A percentile compares a stretch with the other conserved stretches of the same genome.
phyloP scores from a whole-genome alignment of 495 filamentous ascomycete genomes.

The Parathielavia hyrcaniae region DNA sequence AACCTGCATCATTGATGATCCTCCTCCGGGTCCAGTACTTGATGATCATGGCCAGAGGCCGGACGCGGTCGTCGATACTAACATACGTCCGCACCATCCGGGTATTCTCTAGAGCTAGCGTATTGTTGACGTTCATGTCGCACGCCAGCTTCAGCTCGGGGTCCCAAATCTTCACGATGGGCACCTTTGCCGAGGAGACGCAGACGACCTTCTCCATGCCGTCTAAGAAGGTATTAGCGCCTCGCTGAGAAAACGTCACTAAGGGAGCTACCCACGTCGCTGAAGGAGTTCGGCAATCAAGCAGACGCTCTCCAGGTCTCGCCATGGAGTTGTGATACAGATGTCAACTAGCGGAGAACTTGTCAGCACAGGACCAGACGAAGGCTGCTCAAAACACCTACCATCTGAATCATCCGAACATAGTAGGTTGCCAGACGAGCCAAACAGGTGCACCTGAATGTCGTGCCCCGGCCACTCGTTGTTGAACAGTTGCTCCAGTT shows the following conservation, averaged over 20 bases:
- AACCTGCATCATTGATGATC: conserved; percentile 92
- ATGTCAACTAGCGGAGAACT: conserved; percentile 73
- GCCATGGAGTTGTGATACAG: conserved; percentile 87
- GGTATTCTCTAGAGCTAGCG: conserved; percentile 88
- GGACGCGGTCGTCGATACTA: conserved; percentile 82
- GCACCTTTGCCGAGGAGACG: conserved; percentile 87
- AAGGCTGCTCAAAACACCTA: conserved; percentile 34
- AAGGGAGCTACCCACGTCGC: conserved; percentile 56
- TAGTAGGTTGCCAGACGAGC: conserved; percentile 90
- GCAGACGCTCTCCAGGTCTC: conserved; percentile 76
- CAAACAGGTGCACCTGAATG: conserved; percentile 89
- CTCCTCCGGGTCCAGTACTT: conserved; percentile 94
- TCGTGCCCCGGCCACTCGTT: conserved; percentile 84
- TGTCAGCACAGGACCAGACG: conserved; percentile 23
- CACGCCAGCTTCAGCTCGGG: conserved; percentile 85
- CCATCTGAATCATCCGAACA: conserved; percentile 96
- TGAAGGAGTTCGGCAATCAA: conserved; percentile 76
- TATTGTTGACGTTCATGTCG: conserved; percentile 99
- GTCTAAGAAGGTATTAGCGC: conserved; percentile 49
- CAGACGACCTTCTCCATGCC: conserved; percentile 96
- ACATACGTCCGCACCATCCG: conserved; percentile 98
- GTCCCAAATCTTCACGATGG: conserved; percentile 99
- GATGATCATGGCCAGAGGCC: conserved; percentile 88
- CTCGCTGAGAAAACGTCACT: background rate
- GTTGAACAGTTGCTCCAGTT: conserved; percentile 81